Evolutionary conservation across 805 yeast genomes (phyloP), one percentile per base, ranked within the genome.

Genomic region (Nakazawaea wickerhamii): DNA sequence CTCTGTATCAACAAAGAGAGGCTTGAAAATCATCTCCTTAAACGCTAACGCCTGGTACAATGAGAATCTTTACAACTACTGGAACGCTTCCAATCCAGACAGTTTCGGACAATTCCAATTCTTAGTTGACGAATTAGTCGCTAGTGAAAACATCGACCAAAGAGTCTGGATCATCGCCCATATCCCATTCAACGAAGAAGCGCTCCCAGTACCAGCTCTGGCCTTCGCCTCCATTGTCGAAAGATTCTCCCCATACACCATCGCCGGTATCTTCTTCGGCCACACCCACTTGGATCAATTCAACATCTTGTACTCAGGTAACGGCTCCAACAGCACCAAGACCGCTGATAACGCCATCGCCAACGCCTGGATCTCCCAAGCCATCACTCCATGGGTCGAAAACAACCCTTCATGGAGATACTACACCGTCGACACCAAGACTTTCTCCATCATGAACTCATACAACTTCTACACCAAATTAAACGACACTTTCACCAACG

Each of bases 161-260:
- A 65, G 82, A 51, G 89, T 79, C 15, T 82, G 89, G 89, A 68
- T 82, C 44, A 67, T 79, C 51, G 77, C 84, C 17, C 89, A 82
- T 56, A 76, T 82, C 42, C 87, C 90, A 35, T 61, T 72, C 19
- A 66, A 73, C n/a, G 69, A 63, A 48, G 84, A 79, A 50, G 71
- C 81, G 14, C 60, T 82, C 36, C 88, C 89, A 10, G 64, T 78
- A 30, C 81, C 75, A 41, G 71, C 84, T 20, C 67, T 72, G 42
- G 62, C 77, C 25, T 75, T 79, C 48, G 63, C 70, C 25, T 73
- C 74, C 48, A 75, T 81, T 30, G 68, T 82, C 19, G 79, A 77
- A 52, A 70, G 89, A 58, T 82, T 81, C 57, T 74, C 83, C 25
- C 86, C 85, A 15, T 70, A 71, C 53, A 78, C 84, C 9, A 77